Percentiles rank a stretch among this genome's conserved stretches.
These are phyloP conservation scores for Saussurea involucrata DNA, from an alignment of 129 eudicot genomes.

Conservation along the genomic window DNA sequence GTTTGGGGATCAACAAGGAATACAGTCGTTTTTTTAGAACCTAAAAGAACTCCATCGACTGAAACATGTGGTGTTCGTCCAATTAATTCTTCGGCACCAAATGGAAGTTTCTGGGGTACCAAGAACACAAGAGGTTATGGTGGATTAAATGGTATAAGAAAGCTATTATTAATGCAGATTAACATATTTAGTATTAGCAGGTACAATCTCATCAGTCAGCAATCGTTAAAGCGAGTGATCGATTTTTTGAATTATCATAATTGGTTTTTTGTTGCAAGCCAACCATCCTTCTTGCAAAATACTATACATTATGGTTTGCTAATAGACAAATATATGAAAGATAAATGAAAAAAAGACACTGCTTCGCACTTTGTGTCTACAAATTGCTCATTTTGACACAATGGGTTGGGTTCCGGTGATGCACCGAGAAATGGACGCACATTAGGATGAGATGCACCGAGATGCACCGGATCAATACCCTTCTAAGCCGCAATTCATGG, in stretches of 20 bases:
- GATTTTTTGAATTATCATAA: no score
- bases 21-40: constrained; percentile 73
- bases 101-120: constrained; percentile 48
- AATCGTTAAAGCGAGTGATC: background rate
- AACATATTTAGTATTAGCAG: background rate
- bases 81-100: constrained; percentile 67
- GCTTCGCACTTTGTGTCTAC: background rate
- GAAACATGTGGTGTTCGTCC: constrained; percentile 56
- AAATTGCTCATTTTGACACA: background rate
- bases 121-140: background rate
- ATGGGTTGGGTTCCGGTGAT: no score
- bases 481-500: no score
- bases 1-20: constrained; percentile 70
- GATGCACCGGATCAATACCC: no score
- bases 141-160: background rate
- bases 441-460: no score
- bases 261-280: background rate
- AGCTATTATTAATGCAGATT: background rate
- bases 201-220: background rate
- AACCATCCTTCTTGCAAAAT: background rate
- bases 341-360: background rate
- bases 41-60: constrained; percentile 59
- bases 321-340: background rate
- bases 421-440: no score
- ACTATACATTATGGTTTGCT: background rate